These are phyloP conservation scores for Byssochlamys sp. DNA, from an alignment of 2,329 filamentous ascomycete genomes.

Conservation along the genomic window DNA sequence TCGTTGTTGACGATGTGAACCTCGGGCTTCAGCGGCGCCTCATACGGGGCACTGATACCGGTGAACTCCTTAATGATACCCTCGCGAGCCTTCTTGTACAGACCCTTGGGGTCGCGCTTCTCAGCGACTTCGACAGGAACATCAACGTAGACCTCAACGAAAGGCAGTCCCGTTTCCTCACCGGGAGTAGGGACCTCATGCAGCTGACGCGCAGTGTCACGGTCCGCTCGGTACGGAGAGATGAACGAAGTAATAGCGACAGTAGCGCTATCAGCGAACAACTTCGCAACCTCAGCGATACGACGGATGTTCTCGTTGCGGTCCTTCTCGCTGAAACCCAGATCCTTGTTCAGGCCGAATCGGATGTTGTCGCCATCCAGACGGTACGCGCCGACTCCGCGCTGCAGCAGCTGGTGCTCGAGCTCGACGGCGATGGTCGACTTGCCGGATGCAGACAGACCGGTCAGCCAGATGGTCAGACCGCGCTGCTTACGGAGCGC, in stretches of 20 bases:
- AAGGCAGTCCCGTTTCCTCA: slow-evolving; percentile 61
- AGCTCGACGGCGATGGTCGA: slow-evolving; percentile 93
- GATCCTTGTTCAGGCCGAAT: slow-evolving; percentile 94
- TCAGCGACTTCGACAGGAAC: slow-evolving; percentile 85
- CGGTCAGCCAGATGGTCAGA: slow-evolving; percentile 95
- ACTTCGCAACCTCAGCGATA: slow-evolving; percentile 90
- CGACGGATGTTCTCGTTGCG: slow-evolving; percentile 96
- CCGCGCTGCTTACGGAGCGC: slow-evolving; percentile 66
- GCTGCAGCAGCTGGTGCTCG: slow-evolving; percentile 81
- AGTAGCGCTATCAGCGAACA: slow-evolving; percentile 83
- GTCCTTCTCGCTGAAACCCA: slow-evolving; percentile 86
- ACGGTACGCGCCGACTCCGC: slow-evolving; percentile 76
- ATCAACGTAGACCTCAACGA: slow-evolving; percentile 90
- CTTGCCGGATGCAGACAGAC: slow-evolving; percentile 90
- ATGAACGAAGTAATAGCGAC: slow-evolving; percentile 94
- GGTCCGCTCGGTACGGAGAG: slow-evolving; percentile 82
- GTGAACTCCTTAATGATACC: slow-evolving; percentile 97
- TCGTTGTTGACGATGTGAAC: slow-evolving; percentile 76
- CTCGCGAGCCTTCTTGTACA: slow-evolving; percentile 92
- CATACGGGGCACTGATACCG: slow-evolving; percentile 88
- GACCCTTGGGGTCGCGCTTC: slow-evolving; percentile 88
- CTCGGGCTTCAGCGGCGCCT: slow-evolving; percentile 76
- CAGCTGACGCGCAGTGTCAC: slow-evolving; percentile 68
- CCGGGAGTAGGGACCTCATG: slow-evolving; percentile 55
- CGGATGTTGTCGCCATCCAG: slow-evolving; percentile 97